Evolutionary conservation across 2,329 filamentous ascomycete genomes (phyloP).

Genomic region (Neopestalotiopsis rosae): DNA sequence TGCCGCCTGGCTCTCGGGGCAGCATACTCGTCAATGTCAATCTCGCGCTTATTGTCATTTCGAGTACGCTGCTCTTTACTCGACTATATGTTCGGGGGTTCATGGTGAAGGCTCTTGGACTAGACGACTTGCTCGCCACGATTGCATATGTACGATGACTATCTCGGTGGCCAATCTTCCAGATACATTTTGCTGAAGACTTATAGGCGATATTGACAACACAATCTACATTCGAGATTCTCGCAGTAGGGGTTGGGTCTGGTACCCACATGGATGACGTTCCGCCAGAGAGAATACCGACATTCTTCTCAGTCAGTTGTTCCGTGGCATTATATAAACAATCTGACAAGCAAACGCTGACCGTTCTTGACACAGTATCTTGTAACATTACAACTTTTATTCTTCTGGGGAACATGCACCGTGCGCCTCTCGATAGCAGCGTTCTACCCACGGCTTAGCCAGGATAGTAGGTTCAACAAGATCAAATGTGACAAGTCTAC

Average conservation of each 20-base stretch:
- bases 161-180: too few species aligned
- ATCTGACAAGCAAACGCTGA: background rate
- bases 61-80: slow-evolving; percentile 6
- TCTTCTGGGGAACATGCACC: slow-evolving; percentile 37
- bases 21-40: slow-evolving; percentile 4
- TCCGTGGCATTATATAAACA: too few species aligned
- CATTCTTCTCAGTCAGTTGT: slow-evolving; percentile 11
- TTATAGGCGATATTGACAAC: slow-evolving; percentile 7
- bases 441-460: slow-evolving; percentile 40
- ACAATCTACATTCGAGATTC: slow-evolving; percentile 8
- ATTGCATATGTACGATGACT: slow-evolving; percentile 9
- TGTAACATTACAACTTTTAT: slow-evolving; percentile 29
- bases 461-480: slow-evolving; percentile 34
- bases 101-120: slow-evolving; percentile 12
- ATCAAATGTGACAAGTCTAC: background rate
- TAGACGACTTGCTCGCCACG: slow-evolving; percentile 8
- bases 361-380: slow-evolving; percentile 18
- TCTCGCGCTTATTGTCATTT: slow-evolving; percentile 10
- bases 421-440: slow-evolving; percentile 41
- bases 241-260: slow-evolving; percentile 17
- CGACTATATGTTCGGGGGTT: slow-evolving; percentile 13
- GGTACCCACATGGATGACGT: slow-evolving; percentile 14
- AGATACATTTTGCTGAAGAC: background rate
- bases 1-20: slow-evolving; percentile 8
- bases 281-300: slow-evolving; percentile 7